Evolutionary conservation across 1,284 basidiomycete genomes (phyloP), one percentile per base, ranked within the genome.

Genomic region (Kwoniella shivajii): DNA sequence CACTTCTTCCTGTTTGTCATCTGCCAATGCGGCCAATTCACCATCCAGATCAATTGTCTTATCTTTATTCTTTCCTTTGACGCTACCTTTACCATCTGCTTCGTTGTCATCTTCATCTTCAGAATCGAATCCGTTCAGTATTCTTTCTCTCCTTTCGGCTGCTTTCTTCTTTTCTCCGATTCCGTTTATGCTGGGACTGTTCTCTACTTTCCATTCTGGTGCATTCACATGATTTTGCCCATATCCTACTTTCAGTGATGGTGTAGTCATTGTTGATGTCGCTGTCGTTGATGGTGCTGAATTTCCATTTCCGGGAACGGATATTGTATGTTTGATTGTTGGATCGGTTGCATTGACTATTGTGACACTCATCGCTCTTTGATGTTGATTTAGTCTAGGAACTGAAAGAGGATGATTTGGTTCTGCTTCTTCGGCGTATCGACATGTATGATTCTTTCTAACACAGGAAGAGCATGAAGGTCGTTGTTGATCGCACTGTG

Each of bases 401-500:
- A 47, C 26, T 11, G 53, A 63, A 43, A 58, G 50, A 3, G 51
- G 54, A 48, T 63, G 63, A 50, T 62, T 67, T 11, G 56, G 57
- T 52, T 71, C 68, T 10, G 69, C 64, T 37, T 73, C 71, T 24
- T 73, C 71, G 20, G 65, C 64, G 56, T 74, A 74, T 33, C 61
- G 61, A 44, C 73, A 74, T 4, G 50, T 49, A 39, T 69, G 67
- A 20, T 67, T 68, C 60, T 71, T 72, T 34, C 71, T 67, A 4
- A 60, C 50, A 45, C 72, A 74, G 3, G 69, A 71, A 4, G 66
- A 65, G 50, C 71, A 74, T 0, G 69, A 60, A 5, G 72, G 72
- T 24, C 71, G 60, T 29, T 56, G 61, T 50, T 74, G 72, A 57
- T 74, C 72, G 45, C 72, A 74, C 72, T 74, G 54, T 18, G 20